phyloP scores from a whole-genome alignment of 257 asterid genomes.

The Nicotiana attenuata region DNA sequence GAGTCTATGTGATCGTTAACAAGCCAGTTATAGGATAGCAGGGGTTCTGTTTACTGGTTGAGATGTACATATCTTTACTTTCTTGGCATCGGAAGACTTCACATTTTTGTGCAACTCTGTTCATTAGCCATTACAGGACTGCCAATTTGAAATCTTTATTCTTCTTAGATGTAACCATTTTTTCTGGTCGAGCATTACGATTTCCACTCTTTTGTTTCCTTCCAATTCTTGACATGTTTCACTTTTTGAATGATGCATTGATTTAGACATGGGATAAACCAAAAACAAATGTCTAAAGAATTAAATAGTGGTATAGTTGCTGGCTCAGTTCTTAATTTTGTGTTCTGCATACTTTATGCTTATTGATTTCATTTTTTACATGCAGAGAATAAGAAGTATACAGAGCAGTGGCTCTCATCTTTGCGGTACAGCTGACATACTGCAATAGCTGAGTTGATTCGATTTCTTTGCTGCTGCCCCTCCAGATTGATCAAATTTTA shows the following conservation, averaged over 20 bases:
- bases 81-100: neutral
- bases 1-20: neutral
- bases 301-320: neutral
- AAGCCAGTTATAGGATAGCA: neutral
- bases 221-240: neutral
- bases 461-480: neutral
- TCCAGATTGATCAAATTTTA: slow-evolving; percentile 4
- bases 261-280: neutral
- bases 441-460: neutral
- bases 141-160: neutral
- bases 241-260: neutral
- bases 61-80: neutral
- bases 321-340: neutral
- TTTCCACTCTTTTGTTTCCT: neutral
- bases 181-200: neutral
- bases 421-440: slow-evolving; percentile 21
- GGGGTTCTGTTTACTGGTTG: neutral
- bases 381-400: slow-evolving; percentile 36
- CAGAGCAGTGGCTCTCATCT: slow-evolving; percentile 44
- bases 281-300: neutral
- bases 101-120: neutral
- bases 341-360: neutral
- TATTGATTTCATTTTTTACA: neutral
- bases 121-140: neutral
- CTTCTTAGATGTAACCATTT: neutral